Base-by-base conservation (phyloP, 352 stramenopile genomes). In the Globisporangium viniferum region DNA sequence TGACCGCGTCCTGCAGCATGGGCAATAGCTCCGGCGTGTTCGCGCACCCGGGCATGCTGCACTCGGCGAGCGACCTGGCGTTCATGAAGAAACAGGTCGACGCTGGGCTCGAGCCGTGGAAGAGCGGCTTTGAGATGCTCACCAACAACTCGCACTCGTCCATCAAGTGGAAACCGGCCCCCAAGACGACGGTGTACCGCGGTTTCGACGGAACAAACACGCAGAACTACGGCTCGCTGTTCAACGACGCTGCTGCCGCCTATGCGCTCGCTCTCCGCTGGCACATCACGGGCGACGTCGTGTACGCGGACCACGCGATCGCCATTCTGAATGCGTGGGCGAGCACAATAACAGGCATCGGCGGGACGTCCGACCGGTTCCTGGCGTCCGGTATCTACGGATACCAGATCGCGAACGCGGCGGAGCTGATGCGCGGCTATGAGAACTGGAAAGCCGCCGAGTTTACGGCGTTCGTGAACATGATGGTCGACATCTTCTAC, bases 331-430 rank as follows among this genome's bases (percentile, higher is more conserved):
- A 73, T n/a, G 68, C 35, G 22, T 73, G 68, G 68, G 68, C 62
- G 15, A 10, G 33, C 41, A 70, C n/a, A 9, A 27, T 73, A 35
- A 70, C 54, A 10, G 14, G 7, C 0, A 73, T 73, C 46, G 49
- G 29, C 1, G 68, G 68, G 10, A 70, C 62, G n/a, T 70, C 68
- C 0, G 62, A 73, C 63, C 64, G 59, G 33, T 73, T 61, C 41
- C 55, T 73, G 54, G 68, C 68, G 18, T 66, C 68, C 5, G 68
- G 68, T 4, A 64, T 73, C 63, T 73, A 73, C 62, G 67, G 67
- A 27, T 73, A 73, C 48, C 55, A 73, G 56, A 41, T 73, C 18
- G 68, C 68, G 29, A 73, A 73, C 39, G 68, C 68, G 41, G 68
- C 68, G 8, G 68, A 73, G 68, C 46, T 73, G 44, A 6, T 73